Base-by-base conservation (phyloP, 352 stramenopile species). In the Thraustochytrium striatum region DNA sequence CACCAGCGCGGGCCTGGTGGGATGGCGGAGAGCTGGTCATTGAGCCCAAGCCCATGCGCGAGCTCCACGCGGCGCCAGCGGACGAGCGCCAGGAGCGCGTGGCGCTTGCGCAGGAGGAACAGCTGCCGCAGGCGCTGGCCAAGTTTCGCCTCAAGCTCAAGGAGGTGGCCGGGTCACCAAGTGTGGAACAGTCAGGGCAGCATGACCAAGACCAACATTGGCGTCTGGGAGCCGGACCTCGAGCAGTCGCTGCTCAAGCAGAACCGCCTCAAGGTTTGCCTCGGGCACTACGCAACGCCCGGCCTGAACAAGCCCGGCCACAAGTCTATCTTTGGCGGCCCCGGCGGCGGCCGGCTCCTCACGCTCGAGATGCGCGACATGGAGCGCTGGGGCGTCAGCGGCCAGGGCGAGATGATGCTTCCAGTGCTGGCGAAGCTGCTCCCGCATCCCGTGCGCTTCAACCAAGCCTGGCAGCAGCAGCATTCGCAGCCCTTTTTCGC, bases 401-500 rank as follows among this genome's bases (percentile, higher is more conserved):
- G 87, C 59, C 86, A 90, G 2, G 91, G 87, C 78, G 91, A 90
- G 72, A 94, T 90, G 87, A 82, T 95, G 0, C 86, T 87, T 65
- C 87, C 91, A 72, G 88, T 96, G 33, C 62, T 94, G 41, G 88
- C 93, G 78, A 80, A 85, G 36, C 91, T 91, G 62, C 87, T 93
- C 72, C 91, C 91, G 30, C 85, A 91, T 47, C 91, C 91, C 57
- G 87, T 91, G 43, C 85, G 89, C 25, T 96, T 93, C 83, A 86
- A 90, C n/a, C 85, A 94, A 43, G 90, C 92, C 33, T 96, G 91
- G 91, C 92, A 89, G 70, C 69, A 82, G 52, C 87, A 65, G 83
- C 90, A 83, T 84, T 89, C 78, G 28, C 93, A 94, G 70, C 87
- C 86, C 36, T 91, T 95, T 61, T 95, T 93, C 83, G 88, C 88